phyloP scores from a whole-genome alignment of 768 basidiomycete genomes.

The Astraeus odoratus region DNA sequence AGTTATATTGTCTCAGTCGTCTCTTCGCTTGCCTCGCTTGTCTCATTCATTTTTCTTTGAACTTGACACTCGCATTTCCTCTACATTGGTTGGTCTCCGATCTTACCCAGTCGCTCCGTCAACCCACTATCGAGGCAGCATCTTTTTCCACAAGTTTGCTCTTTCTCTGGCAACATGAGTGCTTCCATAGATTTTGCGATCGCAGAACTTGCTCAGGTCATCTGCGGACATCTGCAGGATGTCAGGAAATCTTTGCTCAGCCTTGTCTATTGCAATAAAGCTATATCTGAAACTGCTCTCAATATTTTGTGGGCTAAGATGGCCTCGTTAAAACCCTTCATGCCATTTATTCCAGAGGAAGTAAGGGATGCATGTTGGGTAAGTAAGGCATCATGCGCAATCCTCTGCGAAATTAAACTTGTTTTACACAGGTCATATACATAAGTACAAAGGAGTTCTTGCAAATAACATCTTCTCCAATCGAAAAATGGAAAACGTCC shows the following conservation, averaged over 20 bases:
- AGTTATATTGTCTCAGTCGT: no score
- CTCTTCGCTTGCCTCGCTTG: no score
- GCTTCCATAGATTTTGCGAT: background rate
- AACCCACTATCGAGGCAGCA: no score
- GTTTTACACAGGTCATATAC: background rate
- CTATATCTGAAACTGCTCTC: slow-evolving; percentile 4
- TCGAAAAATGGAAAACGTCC: background rate
- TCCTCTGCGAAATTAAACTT: no score
- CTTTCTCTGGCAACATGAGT: no score
- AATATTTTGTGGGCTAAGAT: slow-evolving; percentile 1
- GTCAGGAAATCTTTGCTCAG: slow-evolving; percentile 3
- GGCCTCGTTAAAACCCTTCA: slow-evolving; percentile 2
- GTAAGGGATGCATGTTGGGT: background rate
- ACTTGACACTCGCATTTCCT: no score
- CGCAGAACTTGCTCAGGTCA: background rate
- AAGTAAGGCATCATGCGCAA: background rate
- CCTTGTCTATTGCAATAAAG: slow-evolving; percentile 1
- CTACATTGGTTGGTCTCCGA: no score
- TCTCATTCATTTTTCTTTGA: no score
- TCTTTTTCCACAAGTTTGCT: no score
- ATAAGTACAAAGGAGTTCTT: background rate
- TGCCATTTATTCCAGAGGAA: slow-evolving; percentile 1
- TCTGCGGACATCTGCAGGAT: background rate
- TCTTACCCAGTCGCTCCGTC: no score
- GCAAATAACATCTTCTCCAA: background rate